phyloP scores from a whole-genome alignment of 179 eudicot species.

The Corrigiola litoralis region DNA sequence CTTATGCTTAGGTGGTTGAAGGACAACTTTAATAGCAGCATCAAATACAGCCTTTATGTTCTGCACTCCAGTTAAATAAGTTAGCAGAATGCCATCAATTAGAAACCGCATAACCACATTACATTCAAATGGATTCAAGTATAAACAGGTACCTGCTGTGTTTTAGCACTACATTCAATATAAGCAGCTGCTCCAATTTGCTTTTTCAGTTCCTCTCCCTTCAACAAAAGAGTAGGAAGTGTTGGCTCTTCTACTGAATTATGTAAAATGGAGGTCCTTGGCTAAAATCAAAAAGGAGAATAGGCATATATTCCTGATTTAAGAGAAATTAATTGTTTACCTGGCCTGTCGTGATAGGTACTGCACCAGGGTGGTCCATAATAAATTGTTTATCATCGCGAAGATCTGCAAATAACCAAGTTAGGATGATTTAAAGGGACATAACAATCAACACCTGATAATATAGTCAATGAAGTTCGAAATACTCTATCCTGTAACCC shows the following conservation, averaged over 20 bases:
- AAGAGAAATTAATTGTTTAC: conserved; percentile 17
- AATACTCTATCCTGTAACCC: neutral
- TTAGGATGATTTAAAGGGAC: neutral
- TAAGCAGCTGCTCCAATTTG: conserved; percentile 81
- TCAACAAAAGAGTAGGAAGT: conserved; percentile 13
- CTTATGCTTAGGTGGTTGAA: conserved; percentile 46
- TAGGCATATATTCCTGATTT: neutral
- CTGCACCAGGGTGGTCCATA: conserved; percentile 46
- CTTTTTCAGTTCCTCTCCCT: conserved; percentile 83
- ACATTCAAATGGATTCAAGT: neutral
- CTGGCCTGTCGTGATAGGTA: conserved; percentile 41
- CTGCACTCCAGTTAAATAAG: conserved; percentile 32
- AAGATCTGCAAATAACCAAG: conserved; percentile 29
- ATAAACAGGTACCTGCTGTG: conserved; percentile 60
- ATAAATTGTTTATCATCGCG: conserved; percentile 42
- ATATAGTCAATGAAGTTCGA: neutral
- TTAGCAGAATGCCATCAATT: neutral
- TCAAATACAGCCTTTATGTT: conserved; percentile 94
- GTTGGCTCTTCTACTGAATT: neutral
- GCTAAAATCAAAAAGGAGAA: neutral
- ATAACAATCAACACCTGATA: neutral
- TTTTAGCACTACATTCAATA: conserved; percentile 84
- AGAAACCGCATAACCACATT: neutral
- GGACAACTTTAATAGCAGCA: conserved; percentile 81
- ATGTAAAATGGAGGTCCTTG: neutral